These are phyloP conservation scores for Schizophyllum commune DNA, from an alignment of 1,284 basidiomycete species.

Conservation along the genomic window DNA sequence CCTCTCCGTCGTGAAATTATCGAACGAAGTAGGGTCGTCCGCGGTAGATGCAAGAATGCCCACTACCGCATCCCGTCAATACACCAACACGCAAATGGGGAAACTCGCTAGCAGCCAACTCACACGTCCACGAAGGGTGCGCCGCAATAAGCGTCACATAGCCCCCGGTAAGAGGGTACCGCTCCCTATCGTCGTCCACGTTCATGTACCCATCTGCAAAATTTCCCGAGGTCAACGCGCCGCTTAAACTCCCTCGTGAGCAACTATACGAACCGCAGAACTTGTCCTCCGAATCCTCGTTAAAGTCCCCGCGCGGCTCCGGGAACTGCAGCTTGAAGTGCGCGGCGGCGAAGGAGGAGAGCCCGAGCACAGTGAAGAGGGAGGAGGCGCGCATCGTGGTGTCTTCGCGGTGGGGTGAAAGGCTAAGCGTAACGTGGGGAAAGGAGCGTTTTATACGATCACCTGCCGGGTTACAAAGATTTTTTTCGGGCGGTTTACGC, in stretches of 20 bases:
- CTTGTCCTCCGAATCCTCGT: conserved; percentile 46
- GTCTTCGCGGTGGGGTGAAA: not conserved
- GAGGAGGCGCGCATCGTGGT: conserved; percentile 14
- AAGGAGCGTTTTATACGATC: not conserved
- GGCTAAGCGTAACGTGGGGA: not conserved
- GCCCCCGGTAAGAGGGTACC: conserved; percentile 54
- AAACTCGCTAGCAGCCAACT: conserved; percentile 8
- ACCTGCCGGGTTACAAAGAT: not conserved
- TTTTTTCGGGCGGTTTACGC: not conserved
- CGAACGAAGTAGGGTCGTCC: conserved; percentile 46
- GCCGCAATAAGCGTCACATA: conserved; percentile 52
- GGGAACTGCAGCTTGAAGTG: conserved; percentile 71
- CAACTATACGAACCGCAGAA: conserved; percentile 38
- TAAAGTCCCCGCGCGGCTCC: conserved; percentile 49
- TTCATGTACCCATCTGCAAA: conserved; percentile 43
- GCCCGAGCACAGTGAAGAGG: conserved; percentile 17
- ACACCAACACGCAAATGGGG: not conserved
- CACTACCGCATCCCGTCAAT: conserved; percentile 26
- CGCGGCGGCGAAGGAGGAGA: conserved; percentile 39
- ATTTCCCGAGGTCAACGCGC: not conserved
- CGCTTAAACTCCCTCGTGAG: not conserved
- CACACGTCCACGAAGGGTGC: conserved; percentile 51
- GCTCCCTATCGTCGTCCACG: conserved; percentile 39
- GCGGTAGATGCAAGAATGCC: conserved; percentile 49
- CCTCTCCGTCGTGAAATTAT: conserved; percentile 49